A percentile compares a stretch with the other conserved stretches of the same genome.
Conservation (phyloP, 2,329 filamentous ascomycete species). For the Hirsutella thompsonii region DNA sequence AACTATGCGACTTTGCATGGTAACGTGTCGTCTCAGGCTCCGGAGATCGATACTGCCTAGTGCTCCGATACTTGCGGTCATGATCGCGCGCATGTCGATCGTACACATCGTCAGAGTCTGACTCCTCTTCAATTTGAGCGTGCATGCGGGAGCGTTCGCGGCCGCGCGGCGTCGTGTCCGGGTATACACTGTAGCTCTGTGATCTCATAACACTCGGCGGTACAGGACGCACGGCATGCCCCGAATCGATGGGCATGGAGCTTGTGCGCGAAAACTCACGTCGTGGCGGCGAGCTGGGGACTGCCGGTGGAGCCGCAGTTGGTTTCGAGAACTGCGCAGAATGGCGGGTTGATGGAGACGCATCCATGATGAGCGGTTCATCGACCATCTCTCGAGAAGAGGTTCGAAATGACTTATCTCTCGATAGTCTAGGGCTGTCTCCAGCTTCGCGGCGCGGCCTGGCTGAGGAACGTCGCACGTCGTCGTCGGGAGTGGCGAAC, state of each 20-base stretch:
- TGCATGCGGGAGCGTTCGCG: conserved; percentile 24
- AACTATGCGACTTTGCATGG: conserved; percentile 16
- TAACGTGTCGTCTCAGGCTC: conserved; percentile 13
- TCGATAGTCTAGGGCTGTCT: conserved; percentile 9
- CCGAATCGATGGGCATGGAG: conserved; percentile 20
- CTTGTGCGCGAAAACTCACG: conserved; percentile 17
- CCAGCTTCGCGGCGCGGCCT: conserved; percentile 20
- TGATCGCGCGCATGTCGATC: conserved; percentile 11
- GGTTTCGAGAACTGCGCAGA: conserved; percentile 12
- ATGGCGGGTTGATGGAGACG: conserved; percentile 18
- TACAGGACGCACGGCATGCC: conserved; percentile 14
- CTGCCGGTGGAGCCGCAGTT: conserved; percentile 11
- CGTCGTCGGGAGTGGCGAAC: conserved; percentile 16
- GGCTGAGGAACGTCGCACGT: conserved; percentile 18
- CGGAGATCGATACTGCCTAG: conserved; percentile 21
- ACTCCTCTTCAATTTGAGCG: conserved; percentile 20
- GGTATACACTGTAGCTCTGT: conserved; percentile 18
- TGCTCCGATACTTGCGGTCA: conserved; percentile 21
- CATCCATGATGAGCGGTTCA: conserved; percentile 15
- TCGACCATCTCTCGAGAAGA: conserved; percentile 17
- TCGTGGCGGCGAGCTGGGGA: conserved; percentile 20
- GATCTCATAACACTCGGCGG: conserved; percentile 17
- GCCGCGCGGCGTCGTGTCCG: conserved; percentile 16
- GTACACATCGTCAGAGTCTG: conserved; percentile 21
- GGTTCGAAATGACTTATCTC: conserved; percentile 17